These are phyloP conservation scores for Botrytis deweyae DNA, from an alignment of 2,329 filamentous ascomycete genomes.

Conservation along the genomic window DNA sequence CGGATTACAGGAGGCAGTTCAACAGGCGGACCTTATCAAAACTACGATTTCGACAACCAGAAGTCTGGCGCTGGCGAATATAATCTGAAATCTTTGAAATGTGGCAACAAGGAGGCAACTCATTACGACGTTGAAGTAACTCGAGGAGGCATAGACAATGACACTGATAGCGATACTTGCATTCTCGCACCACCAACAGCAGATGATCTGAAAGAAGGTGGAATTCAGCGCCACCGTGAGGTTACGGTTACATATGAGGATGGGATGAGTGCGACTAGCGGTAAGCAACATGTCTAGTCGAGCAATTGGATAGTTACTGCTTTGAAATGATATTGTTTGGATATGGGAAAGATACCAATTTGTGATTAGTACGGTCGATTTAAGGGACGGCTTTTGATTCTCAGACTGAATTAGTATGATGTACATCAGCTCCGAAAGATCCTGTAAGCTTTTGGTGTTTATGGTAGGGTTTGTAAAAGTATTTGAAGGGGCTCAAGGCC, in stretches of 20 bases:
- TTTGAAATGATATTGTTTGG: not conserved
- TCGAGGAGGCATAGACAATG: not conserved
- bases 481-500: not conserved
- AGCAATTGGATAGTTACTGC: not conserved
- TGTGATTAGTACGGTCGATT: not conserved
- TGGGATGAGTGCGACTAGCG: not conserved
- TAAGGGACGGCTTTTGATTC: too few relatives aligned
- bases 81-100: not conserved
- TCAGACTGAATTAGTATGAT: not conserved
- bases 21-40: conserved; percentile 2
- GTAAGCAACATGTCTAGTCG: conserved; percentile 10
- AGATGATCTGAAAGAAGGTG: not conserved
- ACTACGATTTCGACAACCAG: not conserved
- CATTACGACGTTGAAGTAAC: not conserved
- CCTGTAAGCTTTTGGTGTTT: not conserved
- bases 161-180: conserved; percentile 14
- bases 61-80: not conserved
- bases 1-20: conserved; percentile 1
- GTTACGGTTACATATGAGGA: conserved; percentile 11
- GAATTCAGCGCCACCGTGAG: conserved; percentile 1
- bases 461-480: not conserved
- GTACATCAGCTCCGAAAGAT: not conserved
- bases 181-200: not conserved
- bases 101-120: not conserved
- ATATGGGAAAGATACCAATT: not conserved